Base-by-base conservation (phyloP, 2,329 filamentous ascomycete genomes). In the Helicocarpus griseus region DNA sequence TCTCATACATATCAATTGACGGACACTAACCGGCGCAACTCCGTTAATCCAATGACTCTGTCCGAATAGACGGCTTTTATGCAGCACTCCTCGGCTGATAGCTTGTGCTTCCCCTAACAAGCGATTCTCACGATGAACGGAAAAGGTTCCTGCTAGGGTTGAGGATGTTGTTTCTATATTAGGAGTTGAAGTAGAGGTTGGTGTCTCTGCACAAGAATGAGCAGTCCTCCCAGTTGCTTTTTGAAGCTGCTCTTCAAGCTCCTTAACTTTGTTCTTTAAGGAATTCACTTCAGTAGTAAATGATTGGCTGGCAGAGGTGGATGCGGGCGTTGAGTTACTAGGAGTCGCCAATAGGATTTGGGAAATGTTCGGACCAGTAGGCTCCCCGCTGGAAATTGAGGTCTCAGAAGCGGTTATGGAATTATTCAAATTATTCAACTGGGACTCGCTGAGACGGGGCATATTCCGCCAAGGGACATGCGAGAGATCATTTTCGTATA, bases 11-110 rank as follows among this genome's bases (percentile, higher is more conserved):
- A 24, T 60, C 54, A 6, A 50, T 49, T 48, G 59, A n/a, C n/a
- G 54, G 58, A 62, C 24, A 39, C 71, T 61, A 58, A 80, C 77
- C 41, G 77, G 55, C 0, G 66, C 57, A 9, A 75, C 58, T 2
- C 66, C 66, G 54, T 75, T 78, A 26, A 77, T 68, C 73, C 74
- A 77, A 56, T 77, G 75, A 45, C 71, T 76, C 49, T 73, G 69
- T 0, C 77, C 77, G 57, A 79, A 77, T 1, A 79, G 61, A 0
- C 77, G 69, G 0, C 72, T 74, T 57, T 81, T 82, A 77, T 61
- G 76, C 19, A 72, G 69, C 7, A 78, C 63, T n/a, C 70, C 71
- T 6, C 72, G 72, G 1, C 63, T 65, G 0, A 73, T 66, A 0
- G 60, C 58, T 2, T 65, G 60, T 11, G 56, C 41, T 22, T 69